Conservation (phyloP, 176 grass and related monocot species). For the Avena sativa region DNA sequence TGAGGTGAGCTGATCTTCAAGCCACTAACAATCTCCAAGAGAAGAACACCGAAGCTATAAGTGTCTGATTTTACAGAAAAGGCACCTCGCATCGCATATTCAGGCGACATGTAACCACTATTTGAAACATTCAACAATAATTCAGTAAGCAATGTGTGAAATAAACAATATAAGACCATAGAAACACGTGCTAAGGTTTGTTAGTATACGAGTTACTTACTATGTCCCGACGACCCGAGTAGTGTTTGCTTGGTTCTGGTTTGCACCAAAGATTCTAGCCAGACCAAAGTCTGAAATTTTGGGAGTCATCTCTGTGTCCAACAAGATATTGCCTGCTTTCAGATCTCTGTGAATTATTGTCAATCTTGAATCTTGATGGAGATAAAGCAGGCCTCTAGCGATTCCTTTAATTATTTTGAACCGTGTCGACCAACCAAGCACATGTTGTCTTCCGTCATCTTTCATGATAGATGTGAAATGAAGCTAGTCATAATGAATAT, state of each 20-base stretch:
- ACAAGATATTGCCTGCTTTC: background rate
- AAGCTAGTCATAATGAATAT: no score
- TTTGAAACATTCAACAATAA: background rate
- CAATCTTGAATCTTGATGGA: conserved; percentile 62
- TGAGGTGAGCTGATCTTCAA: conserved; percentile 45
- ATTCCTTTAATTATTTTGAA: conserved; percentile 52
- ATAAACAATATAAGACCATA: no score
- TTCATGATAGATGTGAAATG: no score
- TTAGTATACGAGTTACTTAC: no score
- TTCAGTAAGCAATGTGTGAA: no score
- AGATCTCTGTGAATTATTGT: conserved; percentile 37
- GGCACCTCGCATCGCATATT: conserved; percentile 51
- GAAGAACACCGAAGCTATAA: conserved; percentile 65
- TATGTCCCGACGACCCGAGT: no score
- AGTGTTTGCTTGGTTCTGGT: no score
- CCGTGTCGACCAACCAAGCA: conserved; percentile 43
- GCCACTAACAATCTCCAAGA: conserved; percentile 64
- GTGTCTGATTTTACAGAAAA: conserved; percentile 62
- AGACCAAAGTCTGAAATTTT: conserved; percentile 73
- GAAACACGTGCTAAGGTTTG: no score
- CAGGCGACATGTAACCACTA: conserved; percentile 63
- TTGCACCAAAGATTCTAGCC: conserved; percentile 16
- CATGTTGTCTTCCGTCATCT: no score
- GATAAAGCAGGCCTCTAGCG: conserved; percentile 55
- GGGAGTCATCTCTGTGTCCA: conserved; percentile 27